Evolutionary conservation across 495 filamentous ascomycete species (phyloP).

Genomic region (Stereocaulon alpinum): DNA sequence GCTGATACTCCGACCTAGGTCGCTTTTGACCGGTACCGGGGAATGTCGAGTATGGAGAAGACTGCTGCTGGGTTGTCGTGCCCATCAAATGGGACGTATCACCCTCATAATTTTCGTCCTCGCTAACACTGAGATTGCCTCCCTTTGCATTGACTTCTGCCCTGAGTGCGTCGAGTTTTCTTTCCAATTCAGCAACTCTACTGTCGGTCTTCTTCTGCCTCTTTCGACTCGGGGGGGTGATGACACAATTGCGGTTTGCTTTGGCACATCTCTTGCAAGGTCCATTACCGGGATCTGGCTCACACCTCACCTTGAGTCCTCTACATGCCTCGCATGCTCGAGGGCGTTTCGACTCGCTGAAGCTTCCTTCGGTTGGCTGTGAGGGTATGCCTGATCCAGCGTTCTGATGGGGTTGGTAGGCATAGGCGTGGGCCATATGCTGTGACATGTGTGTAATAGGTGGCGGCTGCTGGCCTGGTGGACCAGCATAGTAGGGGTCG

Average conservation of each 20-base stretch:
- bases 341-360: conserved; percentile 56
- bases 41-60: conserved; percentile 9
- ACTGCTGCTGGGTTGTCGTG: conserved; percentile 3
- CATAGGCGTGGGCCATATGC: conserved; percentile 14
- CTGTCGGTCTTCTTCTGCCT: conserved; percentile 90
- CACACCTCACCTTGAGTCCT: conserved; percentile 81
- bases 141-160: conserved; percentile 55
- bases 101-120: conserved; percentile 27
- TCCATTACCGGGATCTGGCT: conserved; percentile 54
- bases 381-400: background rate
- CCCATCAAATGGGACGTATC: conserved; percentile 12
- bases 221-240: conserved; percentile 75
- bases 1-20: conserved; percentile 12
- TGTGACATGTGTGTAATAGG: conserved; percentile 2
- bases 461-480: conserved; percentile 8
- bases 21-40: conserved; percentile 9
- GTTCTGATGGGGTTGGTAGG: conserved; percentile 9
- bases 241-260: conserved; percentile 64
- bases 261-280: conserved; percentile 84
- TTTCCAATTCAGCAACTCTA: conserved; percentile 85
- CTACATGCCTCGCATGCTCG: conserved; percentile 93
- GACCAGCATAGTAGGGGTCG: conserved; percentile 6
- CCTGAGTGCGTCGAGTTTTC: conserved; percentile 84
- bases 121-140: conserved; percentile 21
- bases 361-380: background rate